Base-by-base conservation (phyloP, 2,329 filamentous ascomycete species). In the Colletotrichum sp. region DNA sequence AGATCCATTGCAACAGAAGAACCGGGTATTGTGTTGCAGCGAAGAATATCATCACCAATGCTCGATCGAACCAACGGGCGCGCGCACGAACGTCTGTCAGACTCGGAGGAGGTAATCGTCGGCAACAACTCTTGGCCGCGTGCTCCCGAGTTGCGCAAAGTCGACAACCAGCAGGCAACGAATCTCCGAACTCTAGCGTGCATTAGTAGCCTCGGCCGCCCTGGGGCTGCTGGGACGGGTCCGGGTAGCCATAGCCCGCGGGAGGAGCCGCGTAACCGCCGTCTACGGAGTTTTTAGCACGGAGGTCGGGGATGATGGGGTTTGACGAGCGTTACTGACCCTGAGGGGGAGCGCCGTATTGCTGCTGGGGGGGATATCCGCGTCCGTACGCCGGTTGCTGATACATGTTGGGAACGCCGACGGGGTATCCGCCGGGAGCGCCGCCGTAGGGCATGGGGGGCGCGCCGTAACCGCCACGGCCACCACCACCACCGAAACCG, bases 181-280 rank as follows among this genome's bases (percentile, higher is more conserved):
- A 77, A 75, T 77, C 75, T 77, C 75, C 75, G 75, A 77, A 71
- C 63, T 77, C 75, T 61, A 66, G 57, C 69, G 63, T 68, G n/a
- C 71, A 70, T 73, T 86, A 89, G 80, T 89, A 89, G 76, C 87
- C 86, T 67, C 86, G 78, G 44, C 81, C 78, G 68, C 83, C 84
- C 44, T 84, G 80, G 34, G 79, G 83, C 63, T 83, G 82, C 76
- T 82, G 85, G 61, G 84, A 84, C 64, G 84, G 88, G 77, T 90
- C 87, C 25, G 84, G 81, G 79, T 91, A 91, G 67, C 86, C 87
- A 77, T 90, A 90, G 32, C 66, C 69, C 15, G 70, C 65, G 32
- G 67, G 75, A 36, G 75, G 75, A 39, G 75, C 71, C 13, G 75
- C 49, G 62, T 77, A 77, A 29, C 75, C 75, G 49, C 75, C 71